Conservation (phyloP, 805 yeast genomes). For the Candida cerambycidarum region DNA sequence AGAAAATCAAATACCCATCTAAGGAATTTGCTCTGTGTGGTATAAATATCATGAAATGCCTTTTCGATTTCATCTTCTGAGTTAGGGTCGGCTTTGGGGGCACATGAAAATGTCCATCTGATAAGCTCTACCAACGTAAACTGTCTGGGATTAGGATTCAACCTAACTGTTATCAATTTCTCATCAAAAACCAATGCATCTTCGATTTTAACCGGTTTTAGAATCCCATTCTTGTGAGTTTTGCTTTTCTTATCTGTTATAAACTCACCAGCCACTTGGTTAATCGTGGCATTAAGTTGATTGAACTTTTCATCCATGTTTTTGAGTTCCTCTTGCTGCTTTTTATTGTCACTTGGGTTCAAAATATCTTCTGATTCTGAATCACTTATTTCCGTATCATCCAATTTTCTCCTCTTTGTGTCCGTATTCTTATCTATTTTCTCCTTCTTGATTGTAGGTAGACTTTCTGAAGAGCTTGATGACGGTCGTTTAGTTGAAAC, state of each 20-base stretch:
- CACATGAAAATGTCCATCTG: constrained; percentile 39
- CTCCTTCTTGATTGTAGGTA: background rate
- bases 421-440: background rate
- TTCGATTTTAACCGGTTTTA: background rate
- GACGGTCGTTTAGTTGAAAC: too few relatives aligned
- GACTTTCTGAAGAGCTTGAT: too few relatives aligned
- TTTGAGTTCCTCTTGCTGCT: background rate
- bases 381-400: constrained; percentile 3
- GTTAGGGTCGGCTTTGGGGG: constrained; percentile 11
- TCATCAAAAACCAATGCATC: constrained; percentile 31
- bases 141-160: constrained; percentile 20
- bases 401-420: background rate
- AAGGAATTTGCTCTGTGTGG: background rate
- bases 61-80: background rate
- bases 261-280: background rate
- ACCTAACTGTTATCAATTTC: constrained; percentile 20
- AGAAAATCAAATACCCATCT: constrained; percentile 5
- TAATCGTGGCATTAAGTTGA: background rate
- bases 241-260: constrained; percentile 1
- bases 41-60: constrained; percentile 1
- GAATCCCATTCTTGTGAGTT: background rate
- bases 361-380: constrained; percentile 1
- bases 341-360: background rate
- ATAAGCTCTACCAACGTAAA: constrained; percentile 32
- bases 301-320: background rate